Base-by-base conservation (phyloP, 2,329 filamentous ascomycete genomes). In the Exophiala aquamarina region DNA sequence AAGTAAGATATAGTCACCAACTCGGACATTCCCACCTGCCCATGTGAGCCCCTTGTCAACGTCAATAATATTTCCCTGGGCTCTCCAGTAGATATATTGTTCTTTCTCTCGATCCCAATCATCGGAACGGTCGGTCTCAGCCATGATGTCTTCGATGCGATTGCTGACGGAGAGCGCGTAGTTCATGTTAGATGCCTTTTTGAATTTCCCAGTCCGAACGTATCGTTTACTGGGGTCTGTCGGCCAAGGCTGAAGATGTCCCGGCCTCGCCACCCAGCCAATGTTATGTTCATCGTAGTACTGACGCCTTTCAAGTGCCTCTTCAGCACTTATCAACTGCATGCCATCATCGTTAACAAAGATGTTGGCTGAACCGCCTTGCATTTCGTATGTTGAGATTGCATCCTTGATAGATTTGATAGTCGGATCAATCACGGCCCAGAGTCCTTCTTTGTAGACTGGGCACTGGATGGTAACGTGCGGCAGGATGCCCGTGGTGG, bases 381-480 rank as follows among this genome's bases (percentile, higher is more conserved):
- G 76, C 55, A 77, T 65, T 55, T 81, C 78, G 54, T 82, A 82
- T 10, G 77, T 77, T 28, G 76, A 77, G 50, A 82, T 81, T 14
- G 78, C 79, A 11, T 72, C 72, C 59, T 79, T 79, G 26, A 82
- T 63, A 3, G 76, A 80, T 15, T 73, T 69, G 34, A 82, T 72
- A 0, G 78, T 82, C 0, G 79, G 78, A 36, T 71, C 69, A 54
- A 82, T 81, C 60, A 94, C 89, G 52, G 75, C 81, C 28, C 71
- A 71, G 2, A 94, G 75, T 55, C 88, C 87, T 65, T 94, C 89
- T 66, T 92, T 93, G 72, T 93, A 94, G 0, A 94, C 87, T 3
- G 89, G 89, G 65, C 87, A 91, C 63, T 95, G 89, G 33, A 94
- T 86, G 3, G 87, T 92, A 50, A 79, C 69, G 57, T 73, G 76